phyloP scores from a whole-genome alignment of 2,329 filamentous ascomycete species.

The Xylaria sp. region DNA sequence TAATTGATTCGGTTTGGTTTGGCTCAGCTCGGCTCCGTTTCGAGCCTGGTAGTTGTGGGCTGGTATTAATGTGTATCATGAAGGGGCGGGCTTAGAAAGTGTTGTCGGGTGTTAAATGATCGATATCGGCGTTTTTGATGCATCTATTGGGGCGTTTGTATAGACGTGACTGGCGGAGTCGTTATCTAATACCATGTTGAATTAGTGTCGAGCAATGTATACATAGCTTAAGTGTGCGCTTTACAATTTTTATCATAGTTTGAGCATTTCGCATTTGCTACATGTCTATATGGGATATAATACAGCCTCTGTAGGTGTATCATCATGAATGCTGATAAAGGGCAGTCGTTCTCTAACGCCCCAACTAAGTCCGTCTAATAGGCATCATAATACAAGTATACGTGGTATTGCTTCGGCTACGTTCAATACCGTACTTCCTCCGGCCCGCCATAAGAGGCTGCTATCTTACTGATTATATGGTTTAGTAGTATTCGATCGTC shows the following conservation, averaged over 20 bases:
- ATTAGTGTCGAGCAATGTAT: conserved; percentile 10
- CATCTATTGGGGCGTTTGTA: conserved; percentile 34
- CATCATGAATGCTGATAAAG: not conserved
- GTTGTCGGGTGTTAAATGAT: not conserved
- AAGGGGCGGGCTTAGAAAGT: conserved; percentile 23
- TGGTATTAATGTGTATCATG: conserved; percentile 30
- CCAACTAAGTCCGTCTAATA: not conserved
- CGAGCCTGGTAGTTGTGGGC: not conserved
- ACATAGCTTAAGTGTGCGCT: conserved; percentile 8
- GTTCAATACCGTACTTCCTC: not conserved
- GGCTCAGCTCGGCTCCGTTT: not conserved
- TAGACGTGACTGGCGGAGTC: conserved; percentile 23
- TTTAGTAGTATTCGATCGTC: not conserved
- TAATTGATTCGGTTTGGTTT: not conserved
- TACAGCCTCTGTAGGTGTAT: not conserved
- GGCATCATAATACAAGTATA: not conserved
- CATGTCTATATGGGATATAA: not conserved
- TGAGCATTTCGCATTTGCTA: not conserved
- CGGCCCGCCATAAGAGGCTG: not conserved
- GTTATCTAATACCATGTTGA: conserved; percentile 21
- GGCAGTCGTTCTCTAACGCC: conserved; percentile 8
- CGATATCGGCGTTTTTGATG: conserved; percentile 31
- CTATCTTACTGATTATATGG: not conserved
- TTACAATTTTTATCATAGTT: not conserved
- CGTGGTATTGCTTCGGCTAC: not conserved